Evolutionary conservation across 768 basidiomycete species (phyloP).

Genomic region (Mycena crocata): DNA sequence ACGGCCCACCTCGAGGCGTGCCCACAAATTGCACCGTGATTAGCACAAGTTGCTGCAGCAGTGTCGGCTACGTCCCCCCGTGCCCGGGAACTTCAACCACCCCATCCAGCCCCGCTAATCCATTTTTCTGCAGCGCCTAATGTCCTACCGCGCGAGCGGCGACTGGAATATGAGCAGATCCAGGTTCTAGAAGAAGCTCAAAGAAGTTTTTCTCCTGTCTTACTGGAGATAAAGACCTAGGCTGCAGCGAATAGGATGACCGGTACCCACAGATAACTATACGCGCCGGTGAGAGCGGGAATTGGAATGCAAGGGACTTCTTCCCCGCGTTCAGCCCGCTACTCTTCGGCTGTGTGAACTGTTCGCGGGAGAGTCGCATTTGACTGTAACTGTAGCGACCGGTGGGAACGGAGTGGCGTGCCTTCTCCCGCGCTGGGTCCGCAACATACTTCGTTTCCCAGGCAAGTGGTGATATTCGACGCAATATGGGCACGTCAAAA

Average conservation of each 20-base stretch:
- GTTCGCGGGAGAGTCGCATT: too few species aligned
- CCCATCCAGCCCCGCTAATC: neutral
- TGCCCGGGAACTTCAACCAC: neutral
- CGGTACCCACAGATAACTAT: slow-evolving; percentile 17
- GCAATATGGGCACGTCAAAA: too few species aligned
- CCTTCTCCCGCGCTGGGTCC: too few species aligned
- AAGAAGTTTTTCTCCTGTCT: neutral
- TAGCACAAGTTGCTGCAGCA: neutral
- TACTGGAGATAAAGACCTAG: slow-evolving; percentile 1
- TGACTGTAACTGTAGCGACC: too few species aligned
- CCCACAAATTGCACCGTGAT: slow-evolving; percentile 11
- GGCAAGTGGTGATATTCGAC: too few species aligned
- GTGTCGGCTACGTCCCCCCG: neutral
- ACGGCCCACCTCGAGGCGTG: slow-evolving; percentile 17
- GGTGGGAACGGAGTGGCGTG: too few species aligned
- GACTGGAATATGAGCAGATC: neutral
- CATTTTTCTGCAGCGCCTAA: neutral
- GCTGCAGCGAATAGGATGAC: slow-evolving; percentile 7
- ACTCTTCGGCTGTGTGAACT: too few species aligned
- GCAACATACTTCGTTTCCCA: too few species aligned
- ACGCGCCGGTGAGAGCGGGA: slow-evolving; percentile 15
- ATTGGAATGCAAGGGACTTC: too few species aligned
- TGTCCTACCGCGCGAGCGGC: neutral
- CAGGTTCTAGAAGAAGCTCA: neutral
- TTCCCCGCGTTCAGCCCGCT: too few species aligned